Conservation (phyloP, 1,284 basidiomycete genomes). For the Fistulinella staudtii region DNA sequence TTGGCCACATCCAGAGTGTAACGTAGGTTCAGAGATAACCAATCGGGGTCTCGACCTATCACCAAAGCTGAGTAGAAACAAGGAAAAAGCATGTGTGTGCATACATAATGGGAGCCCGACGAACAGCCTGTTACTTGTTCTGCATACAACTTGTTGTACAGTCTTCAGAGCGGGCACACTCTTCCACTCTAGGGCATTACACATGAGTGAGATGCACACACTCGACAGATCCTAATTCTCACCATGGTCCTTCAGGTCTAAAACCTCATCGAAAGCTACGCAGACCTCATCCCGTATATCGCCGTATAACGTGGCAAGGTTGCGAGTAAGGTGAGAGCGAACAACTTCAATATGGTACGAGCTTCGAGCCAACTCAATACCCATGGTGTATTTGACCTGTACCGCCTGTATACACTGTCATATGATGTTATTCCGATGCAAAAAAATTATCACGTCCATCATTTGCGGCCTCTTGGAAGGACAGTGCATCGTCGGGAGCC, state of each 20-base stretch:
- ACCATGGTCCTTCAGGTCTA: conserved; percentile 17
- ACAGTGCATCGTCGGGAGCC: conserved; percentile 38
- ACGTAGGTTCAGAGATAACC: conserved; percentile 31
- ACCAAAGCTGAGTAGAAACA: background rate
- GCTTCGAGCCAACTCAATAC: conserved; percentile 20
- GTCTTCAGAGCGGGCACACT: conserved; percentile 15
- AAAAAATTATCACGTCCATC: conserved; percentile 29
- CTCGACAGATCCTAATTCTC: background rate
- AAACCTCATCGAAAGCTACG: conserved; percentile 25
- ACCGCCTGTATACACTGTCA: conserved; percentile 11
- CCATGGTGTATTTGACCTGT: conserved; percentile 28
- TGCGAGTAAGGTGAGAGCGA: conserved; percentile 31
- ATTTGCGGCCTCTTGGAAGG: conserved; percentile 30
- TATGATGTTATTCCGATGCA: background rate
- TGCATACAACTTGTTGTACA: conserved; percentile 27
- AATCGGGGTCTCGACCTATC: conserved; percentile 39
- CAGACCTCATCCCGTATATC: conserved; percentile 34
- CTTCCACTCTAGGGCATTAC: conserved; percentile 25
- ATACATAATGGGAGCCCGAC: conserved; percentile 38
- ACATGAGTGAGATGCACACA: background rate
- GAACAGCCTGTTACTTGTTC: conserved; percentile 37
- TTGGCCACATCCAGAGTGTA: conserved; percentile 34
- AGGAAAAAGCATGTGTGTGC: conserved; percentile 1
- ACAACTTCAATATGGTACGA: conserved; percentile 26
- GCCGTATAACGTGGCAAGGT: conserved; percentile 22